Evolutionary conservation across 306 rosid species (phyloP), one percentile per base, ranked within the genome.

Genomic region (Vachellia pachyceras): DNA sequence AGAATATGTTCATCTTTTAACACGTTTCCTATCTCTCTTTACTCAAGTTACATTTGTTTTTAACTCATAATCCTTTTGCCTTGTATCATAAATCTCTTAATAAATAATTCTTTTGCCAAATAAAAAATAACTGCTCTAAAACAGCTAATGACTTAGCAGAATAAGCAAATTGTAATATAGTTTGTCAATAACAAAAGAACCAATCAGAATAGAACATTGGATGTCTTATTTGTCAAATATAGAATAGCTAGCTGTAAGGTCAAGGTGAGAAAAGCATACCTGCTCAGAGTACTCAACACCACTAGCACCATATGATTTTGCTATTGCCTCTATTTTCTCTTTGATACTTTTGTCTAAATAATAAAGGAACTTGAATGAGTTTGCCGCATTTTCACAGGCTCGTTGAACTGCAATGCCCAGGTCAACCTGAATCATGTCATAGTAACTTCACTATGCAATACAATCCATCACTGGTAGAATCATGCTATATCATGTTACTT

Each of bases 321-420:
- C 99, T 80, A 95, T 95, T 65, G 94, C 98, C 84, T 89, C 98
- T 84, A 95, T 93, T 82, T 95, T 95, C 78, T 88, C 94, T 85
- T 95, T 95, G 68, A 95, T 93, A 80, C 94, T 57, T 58, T 71
- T 33, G 39, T 91, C 99, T 84, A 95, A 70, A 37, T 97, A 90
- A 88, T 95, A 95, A 54, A 95, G 81, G 86, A 93, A 95, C 82
- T 92, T 91, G 89, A 95, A 83, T 18, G 90, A 91, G 54, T 87
- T 92, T 44, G 91, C 42, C 47, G 90, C 94, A 87, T 88, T 89
- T 88, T 93, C 97, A 72, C 99, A 95, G 33, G 96, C 99, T 79
- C 63, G 89, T 75, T 91, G 99, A 87, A 95, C 97, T 9, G 97
- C 92, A 68, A 91, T 75, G 29, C 97, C 99, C 50, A 95, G 96